phyloP scores from a whole-genome alignment of 176 grass and related monocot genomes.

The Avena atlantica region DNA sequence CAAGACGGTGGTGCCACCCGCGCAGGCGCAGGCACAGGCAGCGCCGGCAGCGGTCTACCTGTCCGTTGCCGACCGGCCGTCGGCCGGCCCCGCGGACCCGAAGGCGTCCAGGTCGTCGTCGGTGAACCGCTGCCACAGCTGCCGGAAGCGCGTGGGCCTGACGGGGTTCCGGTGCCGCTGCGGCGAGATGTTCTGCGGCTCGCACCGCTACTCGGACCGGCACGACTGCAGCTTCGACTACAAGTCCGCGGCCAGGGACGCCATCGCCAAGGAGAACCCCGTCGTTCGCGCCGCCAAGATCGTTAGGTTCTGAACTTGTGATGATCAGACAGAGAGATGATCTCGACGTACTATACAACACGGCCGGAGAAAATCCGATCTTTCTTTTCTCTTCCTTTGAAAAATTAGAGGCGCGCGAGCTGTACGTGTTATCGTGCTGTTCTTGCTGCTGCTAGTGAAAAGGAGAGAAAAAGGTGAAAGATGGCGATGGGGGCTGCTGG shows the following conservation, averaged over 20 bases:
- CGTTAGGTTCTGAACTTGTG: conserved; percentile 65
- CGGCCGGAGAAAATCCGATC: not conserved
- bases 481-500: not conserved
- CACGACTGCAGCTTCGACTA: conserved; percentile 90
- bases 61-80: conserved; percentile 20
- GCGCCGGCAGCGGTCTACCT: not conserved
- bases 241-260: conserved; percentile 67
- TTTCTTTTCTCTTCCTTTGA: not conserved
- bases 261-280: conserved; percentile 87
- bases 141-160: conserved; percentile 79
- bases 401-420: conserved; percentile 8
- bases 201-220: conserved; percentile 94
- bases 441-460: too few relatives aligned
- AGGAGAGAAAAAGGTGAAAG: not conserved
- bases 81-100: conserved; percentile 11
- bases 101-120: conserved; percentile 47
- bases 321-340: not conserved
- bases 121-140: conserved; percentile 75
- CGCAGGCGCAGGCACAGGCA: not conserved
- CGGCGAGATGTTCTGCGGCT: conserved; percentile 84
- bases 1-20: not conserved
- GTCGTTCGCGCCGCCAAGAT: conserved; percentile 95
- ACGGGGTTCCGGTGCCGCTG: conserved; percentile 90
- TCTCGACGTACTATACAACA: not conserved
- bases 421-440: not conserved